These are phyloP conservation scores for Kodamaea hsintzibuensis DNA, from an alignment of 805 yeast species.

Conservation along the genomic window DNA sequence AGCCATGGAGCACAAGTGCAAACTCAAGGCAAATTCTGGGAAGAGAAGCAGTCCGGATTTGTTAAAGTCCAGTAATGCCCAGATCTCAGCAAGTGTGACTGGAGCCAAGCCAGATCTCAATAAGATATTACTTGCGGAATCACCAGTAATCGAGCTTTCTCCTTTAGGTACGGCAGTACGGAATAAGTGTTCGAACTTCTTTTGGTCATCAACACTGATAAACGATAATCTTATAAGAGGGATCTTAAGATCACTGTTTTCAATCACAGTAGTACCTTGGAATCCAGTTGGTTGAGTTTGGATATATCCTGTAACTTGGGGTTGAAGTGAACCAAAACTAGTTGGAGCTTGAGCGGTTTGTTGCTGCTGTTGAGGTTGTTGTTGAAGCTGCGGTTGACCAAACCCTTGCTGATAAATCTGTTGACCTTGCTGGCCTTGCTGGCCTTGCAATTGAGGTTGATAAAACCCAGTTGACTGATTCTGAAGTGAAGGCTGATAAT, in stretches of 20 bases:
- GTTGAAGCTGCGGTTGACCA: conserved; percentile 8
- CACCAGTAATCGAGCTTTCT: conserved; percentile 69
- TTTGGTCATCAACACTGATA: conserved; percentile 81
- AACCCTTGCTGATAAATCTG: conserved; percentile 3
- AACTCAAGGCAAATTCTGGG: conserved; percentile 92
- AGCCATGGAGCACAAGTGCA: conserved; percentile 80
- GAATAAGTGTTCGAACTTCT: conserved; percentile 81
- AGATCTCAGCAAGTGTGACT: conserved; percentile 74
- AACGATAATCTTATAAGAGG: conserved; percentile 81
- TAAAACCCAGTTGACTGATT: conserved; percentile 27
- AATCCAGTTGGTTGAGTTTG: conserved; percentile 51
- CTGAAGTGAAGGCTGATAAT: conserved; percentile 22
- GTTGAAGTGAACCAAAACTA: conserved; percentile 16
- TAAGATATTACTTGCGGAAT: conserved; percentile 74
- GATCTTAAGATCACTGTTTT: conserved; percentile 60
- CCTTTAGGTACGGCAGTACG: conserved; percentile 72
- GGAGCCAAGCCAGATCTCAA: conserved; percentile 79
- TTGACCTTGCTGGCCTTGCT: conserved; percentile 25
- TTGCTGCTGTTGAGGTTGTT: conserved; percentile 7
- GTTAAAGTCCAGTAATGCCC: conserved; percentile 90
- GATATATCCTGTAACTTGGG: conserved; percentile 39
- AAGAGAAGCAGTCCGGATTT: conserved; percentile 82
- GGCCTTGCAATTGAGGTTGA: conserved; percentile 21
- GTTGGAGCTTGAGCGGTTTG: conserved; percentile 9
- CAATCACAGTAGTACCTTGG: conserved; percentile 38